Evolutionary conservation across 495 filamentous ascomycete genomes (phyloP).

Genomic region (Neurospora sp.): DNA sequence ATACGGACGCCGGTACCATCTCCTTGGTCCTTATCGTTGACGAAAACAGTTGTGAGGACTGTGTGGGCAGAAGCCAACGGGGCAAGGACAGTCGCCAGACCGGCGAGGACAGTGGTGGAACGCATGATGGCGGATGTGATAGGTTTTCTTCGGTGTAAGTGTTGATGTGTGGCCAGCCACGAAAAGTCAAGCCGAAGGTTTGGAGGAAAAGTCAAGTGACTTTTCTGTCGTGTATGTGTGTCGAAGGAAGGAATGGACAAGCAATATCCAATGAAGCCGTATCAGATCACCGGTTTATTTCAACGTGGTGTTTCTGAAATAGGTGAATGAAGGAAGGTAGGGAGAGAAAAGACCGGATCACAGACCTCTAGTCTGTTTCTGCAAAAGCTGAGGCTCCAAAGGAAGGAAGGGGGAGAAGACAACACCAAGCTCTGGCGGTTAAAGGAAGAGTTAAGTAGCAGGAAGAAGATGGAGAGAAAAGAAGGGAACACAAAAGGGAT

Average conservation of each 20-base stretch:
- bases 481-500: background rate
- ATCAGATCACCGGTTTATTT: background rate
- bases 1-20: conserved; percentile 62
- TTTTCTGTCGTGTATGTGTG: background rate
- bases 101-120: conserved; percentile 9
- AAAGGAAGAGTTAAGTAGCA: background rate
- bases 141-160: background rate
- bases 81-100: conserved; percentile 21
- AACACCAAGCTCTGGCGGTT: background rate
- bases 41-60: conserved; percentile 53
- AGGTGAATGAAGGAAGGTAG: background rate
- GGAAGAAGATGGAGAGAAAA: background rate
- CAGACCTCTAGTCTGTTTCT: background rate
- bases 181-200: background rate
- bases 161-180: conserved; percentile 2
- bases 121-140: conserved; percentile 15
- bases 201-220: background rate
- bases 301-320: background rate
- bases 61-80: conserved; percentile 46
- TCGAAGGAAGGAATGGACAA: background rate
- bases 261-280: background rate
- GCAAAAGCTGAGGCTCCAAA: background rate
- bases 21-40: conserved; percentile 56
- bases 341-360: conserved; percentile 1
- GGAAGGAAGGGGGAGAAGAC: background rate